These are phyloP conservation scores for Ocimum tenuiflorum DNA, from an alignment of 257 asterid genomes.

Conservation along the genomic window DNA sequence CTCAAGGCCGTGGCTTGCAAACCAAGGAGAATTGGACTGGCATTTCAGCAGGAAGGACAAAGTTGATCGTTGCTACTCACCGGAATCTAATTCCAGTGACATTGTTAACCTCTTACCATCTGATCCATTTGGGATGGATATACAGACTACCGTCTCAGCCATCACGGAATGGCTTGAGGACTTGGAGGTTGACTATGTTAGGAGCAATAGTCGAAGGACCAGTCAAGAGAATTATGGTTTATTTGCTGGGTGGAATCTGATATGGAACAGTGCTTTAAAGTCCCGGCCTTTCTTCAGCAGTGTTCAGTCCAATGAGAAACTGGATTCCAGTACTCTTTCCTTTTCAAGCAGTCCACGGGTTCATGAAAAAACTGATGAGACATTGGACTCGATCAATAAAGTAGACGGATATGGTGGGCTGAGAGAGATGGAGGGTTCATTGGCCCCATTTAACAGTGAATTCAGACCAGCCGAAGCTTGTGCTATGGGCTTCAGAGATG, in stretches of 20 bases:
- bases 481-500: constrained; percentile 20
- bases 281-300: constrained; percentile 34
- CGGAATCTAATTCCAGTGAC: constrained; percentile 42
- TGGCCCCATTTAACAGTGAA: constrained; percentile 23
- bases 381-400: constrained; percentile 12
- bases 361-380: constrained; percentile 24
- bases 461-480: constrained; percentile 20
- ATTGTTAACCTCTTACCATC: constrained; percentile 65
- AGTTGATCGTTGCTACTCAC: constrained; percentile 33
- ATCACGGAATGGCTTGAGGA: constrained; percentile 73
- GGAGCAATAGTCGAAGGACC: constrained; percentile 19
- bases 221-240: constrained; percentile 41
- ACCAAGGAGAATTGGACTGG: constrained; percentile 37
- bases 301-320: constrained; percentile 20
- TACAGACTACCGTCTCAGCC: constrained; percentile 63
- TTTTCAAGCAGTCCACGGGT: constrained; percentile 26
- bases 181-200: constrained; percentile 43
- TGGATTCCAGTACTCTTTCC: constrained; percentile 20
- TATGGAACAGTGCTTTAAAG: constrained; percentile 49
- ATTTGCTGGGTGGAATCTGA: constrained; percentile 43
- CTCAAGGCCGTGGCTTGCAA: constrained; percentile 28
- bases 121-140: constrained; percentile 93
- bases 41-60: constrained; percentile 32
- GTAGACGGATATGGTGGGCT: constrained; percentile 22
- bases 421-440: constrained; percentile 26